Evolutionary conservation across 108 stramenopile genomes (phyloP), one percentile per base, ranked within the genome.

Genomic region (Fragilariopsis cylindrus): DNA sequence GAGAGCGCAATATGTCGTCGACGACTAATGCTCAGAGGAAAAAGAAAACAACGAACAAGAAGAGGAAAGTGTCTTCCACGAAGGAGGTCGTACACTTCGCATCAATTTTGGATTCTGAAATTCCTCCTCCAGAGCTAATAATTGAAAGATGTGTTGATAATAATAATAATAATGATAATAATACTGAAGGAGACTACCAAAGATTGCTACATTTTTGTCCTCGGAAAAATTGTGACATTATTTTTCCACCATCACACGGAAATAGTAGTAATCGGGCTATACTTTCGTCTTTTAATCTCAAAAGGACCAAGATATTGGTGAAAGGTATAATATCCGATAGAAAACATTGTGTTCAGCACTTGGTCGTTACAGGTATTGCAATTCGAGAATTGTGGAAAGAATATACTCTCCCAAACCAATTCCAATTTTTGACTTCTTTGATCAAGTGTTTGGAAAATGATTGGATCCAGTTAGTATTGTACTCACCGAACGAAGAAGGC

Each of bases 311-410:
- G 40, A 45, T 63, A 13, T 3, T 43, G 40, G 46, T 63, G 42
- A 63, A 63, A 5, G 13, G 7, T n/a, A 63, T 13, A 45, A 13
- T 7, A 63, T 41, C 11, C 16, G 15, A 9, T n/a, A 11, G 7
- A n/a, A 63, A 63, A 45, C 12, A n/a, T 9, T 11, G 11, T 41
- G 15, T 43, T 3, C 40, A 63, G 16, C 62, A 63, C 42, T 63
- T 40, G 5, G 62, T 63, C 11, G 43, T 63, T 13, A 43, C 62
- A 4, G 62, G 62, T 15, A 63, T 63, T 63, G 62, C 62, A 13
- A 68, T 68, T 68, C 67, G 67, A 68, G 48, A 48, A 21, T 21
- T 68, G 30, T 68, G 67, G 67, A 18, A 18, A 52, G 9, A 52
- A 39, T 68, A 68, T 68, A 12, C 12, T 52, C 49, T 68, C 46